Evolutionary conservation across 2,329 filamentous ascomycete genomes (phyloP).

Genomic region (Xylariaceae sp.): DNA sequence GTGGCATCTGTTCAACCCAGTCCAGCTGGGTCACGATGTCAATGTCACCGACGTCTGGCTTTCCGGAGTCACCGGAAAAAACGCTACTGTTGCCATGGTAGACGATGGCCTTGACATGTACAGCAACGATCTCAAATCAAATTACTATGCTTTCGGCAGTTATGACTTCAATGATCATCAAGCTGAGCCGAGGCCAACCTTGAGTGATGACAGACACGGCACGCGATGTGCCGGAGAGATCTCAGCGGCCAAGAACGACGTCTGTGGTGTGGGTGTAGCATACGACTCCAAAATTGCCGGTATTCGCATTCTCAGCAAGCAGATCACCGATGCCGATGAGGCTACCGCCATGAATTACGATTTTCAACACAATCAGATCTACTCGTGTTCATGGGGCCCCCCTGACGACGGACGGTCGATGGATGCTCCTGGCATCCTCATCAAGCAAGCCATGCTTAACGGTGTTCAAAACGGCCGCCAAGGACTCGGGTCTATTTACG

Average conservation of each 20-base stretch:
- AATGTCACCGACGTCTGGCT: conserved; percentile 95
- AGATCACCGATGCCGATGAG: conserved; percentile 89
- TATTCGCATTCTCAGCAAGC: conserved; percentile 84
- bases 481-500: conserved; percentile 84
- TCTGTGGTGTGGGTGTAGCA: conserved; percentile 92
- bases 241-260: conserved; percentile 82
- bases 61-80: conserved; percentile 83
- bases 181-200: conserved; percentile 71
- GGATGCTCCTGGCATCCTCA: conserved; percentile 87
- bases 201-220: conserved; percentile 83
- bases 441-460: conserved; percentile 84
- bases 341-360: conserved; percentile 89
- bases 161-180: conserved; percentile 92
- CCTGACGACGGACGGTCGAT: conserved; percentile 90
- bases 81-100: conserved; percentile 85
- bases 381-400: conserved; percentile 98
- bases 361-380: conserved; percentile 88
- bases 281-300: conserved; percentile 88
- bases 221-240: conserved; percentile 95
- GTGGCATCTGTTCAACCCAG: conserved; percentile 88
- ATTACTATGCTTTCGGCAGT: conserved; percentile 89
- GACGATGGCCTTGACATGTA: conserved; percentile 96
- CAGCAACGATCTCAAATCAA: conserved; percentile 84
- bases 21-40: conserved; percentile 80
- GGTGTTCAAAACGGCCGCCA: conserved; percentile 81